These are phyloP conservation scores for Maudiozyma turicensis DNA, from an alignment of 805 yeast species.

Conservation along the genomic window DNA sequence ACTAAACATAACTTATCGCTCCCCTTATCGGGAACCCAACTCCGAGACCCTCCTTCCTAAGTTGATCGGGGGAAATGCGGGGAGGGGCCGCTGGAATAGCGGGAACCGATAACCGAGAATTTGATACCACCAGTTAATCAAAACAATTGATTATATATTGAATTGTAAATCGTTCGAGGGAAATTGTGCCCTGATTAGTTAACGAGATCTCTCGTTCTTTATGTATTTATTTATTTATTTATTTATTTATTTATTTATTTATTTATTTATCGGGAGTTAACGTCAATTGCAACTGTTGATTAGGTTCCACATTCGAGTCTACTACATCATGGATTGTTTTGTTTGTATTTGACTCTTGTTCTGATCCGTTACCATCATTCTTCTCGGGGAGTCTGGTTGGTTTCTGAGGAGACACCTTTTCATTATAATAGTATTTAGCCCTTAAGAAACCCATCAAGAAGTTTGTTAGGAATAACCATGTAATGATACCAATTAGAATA, in stretches of 20 bases:
- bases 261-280: too few species aligned
- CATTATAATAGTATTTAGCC: conserved; percentile 37
- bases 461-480: conserved; percentile 50
- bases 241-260: too few species aligned
- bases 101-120: not conserved
- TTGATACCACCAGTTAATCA: too few species aligned
- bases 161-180: not conserved
- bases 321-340: too few species aligned
- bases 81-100: not conserved
- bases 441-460: conserved; percentile 58
- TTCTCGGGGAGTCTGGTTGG: not conserved
- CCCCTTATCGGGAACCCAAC: not conserved
- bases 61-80: too few species aligned
- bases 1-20: not conserved
- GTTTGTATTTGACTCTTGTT: too few species aligned
- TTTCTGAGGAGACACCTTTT: not conserved
- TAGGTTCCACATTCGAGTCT: too few species aligned
- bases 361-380: too few species aligned
- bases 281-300: too few species aligned
- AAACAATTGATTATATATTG: not conserved
- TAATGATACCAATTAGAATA: conserved; percentile 30
- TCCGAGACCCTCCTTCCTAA: not conserved
- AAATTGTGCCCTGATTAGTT: too few species aligned
- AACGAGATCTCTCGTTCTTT: too few species aligned
- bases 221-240: too few species aligned